These are phyloP conservation scores for Apiotrichum brassicae DNA, from an alignment of 1,284 basidiomycete genomes.

Conservation along the genomic window DNA sequence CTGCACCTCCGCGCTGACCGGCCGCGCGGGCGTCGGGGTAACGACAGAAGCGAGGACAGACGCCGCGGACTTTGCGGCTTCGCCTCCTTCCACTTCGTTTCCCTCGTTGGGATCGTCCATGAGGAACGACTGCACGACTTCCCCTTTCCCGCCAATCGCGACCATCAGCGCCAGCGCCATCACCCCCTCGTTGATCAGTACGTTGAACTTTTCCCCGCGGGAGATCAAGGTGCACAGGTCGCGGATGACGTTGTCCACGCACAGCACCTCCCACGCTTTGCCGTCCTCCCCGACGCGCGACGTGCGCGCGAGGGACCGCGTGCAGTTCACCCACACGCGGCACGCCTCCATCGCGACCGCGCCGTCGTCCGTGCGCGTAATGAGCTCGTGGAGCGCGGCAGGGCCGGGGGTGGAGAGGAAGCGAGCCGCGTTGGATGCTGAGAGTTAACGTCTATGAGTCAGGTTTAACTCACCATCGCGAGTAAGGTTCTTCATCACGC, in stretches of 20 bases:
- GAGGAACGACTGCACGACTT: background rate
- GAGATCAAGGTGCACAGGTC: constrained; percentile 67
- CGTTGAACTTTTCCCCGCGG: constrained; percentile 69
- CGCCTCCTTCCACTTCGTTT: background rate
- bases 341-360: constrained; percentile 75
- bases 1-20: constrained; percentile 6
- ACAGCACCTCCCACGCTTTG: constrained; percentile 53
- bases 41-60: constrained; percentile 8
- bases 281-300: constrained; percentile 35
- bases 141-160: constrained; percentile 37
- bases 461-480: constrained; percentile 9
- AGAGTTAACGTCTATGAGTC: background rate
- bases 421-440: constrained; percentile 9
- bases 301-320: constrained; percentile 11
- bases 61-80: background rate
- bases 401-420: constrained; percentile 40
- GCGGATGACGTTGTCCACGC: constrained; percentile 54
- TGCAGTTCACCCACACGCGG: constrained; percentile 42
- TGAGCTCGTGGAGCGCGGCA: constrained; percentile 64
- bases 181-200: constrained; percentile 83
- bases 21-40: background rate
- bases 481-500: constrained; percentile 73
- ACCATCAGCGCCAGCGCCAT: constrained; percentile 71
- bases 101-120: background rate
- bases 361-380: constrained; percentile 70